Conservation (phyloP, 179 eudicot genomes). For the Heliamphora pulchella region DNA sequence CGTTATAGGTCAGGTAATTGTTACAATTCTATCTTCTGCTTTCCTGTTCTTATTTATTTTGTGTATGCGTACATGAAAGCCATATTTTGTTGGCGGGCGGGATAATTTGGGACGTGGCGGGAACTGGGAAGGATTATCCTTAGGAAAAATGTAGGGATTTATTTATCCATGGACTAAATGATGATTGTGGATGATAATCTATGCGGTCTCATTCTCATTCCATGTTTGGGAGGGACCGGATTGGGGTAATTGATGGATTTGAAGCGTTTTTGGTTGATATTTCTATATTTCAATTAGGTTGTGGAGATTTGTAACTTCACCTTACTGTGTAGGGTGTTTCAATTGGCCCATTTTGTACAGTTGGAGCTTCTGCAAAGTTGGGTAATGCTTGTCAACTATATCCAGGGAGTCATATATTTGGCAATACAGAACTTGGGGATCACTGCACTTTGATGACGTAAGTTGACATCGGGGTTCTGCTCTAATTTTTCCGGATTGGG, state of each 20-base stretch:
- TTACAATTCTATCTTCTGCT: not conserved
- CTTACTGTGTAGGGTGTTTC: slow-evolving; percentile 59
- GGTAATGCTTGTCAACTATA: slow-evolving; percentile 70
- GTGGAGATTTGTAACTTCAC: slow-evolving; percentile 4
- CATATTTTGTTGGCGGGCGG: not conserved
- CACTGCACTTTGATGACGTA: slow-evolving; percentile 68
- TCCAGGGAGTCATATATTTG: slow-evolving; percentile 86
- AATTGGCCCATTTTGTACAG: slow-evolving; percentile 89
- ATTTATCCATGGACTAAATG: too few relatives aligned
- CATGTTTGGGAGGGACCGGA: too few relatives aligned
- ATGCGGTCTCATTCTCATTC: too few relatives aligned
- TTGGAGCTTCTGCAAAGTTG: slow-evolving; percentile 67
- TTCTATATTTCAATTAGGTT: not conserved
- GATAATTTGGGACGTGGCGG: too few relatives aligned
- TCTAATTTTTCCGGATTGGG: not conserved
- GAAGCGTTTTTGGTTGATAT: not conserved
- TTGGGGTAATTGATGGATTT: too few relatives aligned
- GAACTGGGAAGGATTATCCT: too few relatives aligned
- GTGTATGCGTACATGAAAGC: too few relatives aligned
- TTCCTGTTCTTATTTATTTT: not conserved
- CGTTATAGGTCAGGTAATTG: slow-evolving; percentile 55
- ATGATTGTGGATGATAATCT: too few relatives aligned
- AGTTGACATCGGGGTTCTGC: slow-evolving; percentile 19
- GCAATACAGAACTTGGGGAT: slow-evolving; percentile 77
- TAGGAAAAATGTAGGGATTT: too few relatives aligned